Base-by-base conservation (phyloP, 208 protist genomes). In the Crithidia fasciculata region DNA sequence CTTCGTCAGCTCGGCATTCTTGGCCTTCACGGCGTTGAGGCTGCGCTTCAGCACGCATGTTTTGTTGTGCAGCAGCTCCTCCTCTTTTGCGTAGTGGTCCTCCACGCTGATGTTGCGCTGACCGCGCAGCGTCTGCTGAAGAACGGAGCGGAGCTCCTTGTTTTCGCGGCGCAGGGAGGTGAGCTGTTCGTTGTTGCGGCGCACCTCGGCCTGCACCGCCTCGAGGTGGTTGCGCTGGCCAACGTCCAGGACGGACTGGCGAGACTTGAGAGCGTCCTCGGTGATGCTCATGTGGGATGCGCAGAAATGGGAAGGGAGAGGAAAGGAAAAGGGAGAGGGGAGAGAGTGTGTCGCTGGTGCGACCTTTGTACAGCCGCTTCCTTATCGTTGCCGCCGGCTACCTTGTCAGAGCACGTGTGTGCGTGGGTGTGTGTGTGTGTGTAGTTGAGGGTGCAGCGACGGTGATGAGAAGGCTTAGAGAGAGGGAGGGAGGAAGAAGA, bases 221-320 rank as follows among this genome's bases (percentile, higher is more conserved):
- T 98, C 96, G 16, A 95, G 83, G 54, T 90, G 91, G 36, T 93
- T 89, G 68, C 92, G 90, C 64, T 96, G 87, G 16, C 94, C 93
- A 3, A 93, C 89, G 66, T 98, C 95, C 47, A 92, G 73, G 8
- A 97, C 78, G 6, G 84, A 90, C 78, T 95, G 87, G 52, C 83
- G 75, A 58, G 84, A 87, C 75, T 94, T 90, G 41, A 57, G 44
- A 16, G 37, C 57, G 43, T 72, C 36, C 43, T 70, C 65, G 16
- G 65, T 40, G n/a, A 61, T 52, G 41, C 41, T 70, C 53, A 70
- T 61, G 28, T 28, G 28, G 43, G 5, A 50, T 39, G 7, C 28
- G 65, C 2, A 19, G 40, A 40, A 36, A 44, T 50, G 40, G 4
- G 56, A 18, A 41, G 12, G 49, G 15, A 52, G 12, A 18, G 9